Evolutionary conservation across 2,329 filamentous ascomycete genomes (phyloP).

Genomic region (Paecilomyces sp.): DNA sequence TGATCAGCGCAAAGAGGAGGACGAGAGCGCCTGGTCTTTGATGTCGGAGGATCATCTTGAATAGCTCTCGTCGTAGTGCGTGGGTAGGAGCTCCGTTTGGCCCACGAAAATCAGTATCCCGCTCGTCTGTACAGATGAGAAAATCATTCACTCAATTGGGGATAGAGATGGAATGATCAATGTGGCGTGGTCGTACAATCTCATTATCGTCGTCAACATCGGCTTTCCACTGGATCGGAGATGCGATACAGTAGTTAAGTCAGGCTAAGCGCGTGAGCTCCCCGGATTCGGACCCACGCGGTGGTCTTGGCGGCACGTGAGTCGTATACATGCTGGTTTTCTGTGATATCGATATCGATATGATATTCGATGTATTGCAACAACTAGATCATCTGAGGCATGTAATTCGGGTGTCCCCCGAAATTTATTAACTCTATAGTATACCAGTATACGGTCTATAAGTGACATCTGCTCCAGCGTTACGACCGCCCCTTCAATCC

Average conservation of each 20-base stretch:
- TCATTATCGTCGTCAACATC: background rate
- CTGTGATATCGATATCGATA: too few relatives aligned
- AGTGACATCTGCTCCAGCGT: background rate
- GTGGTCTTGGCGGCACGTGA: background rate
- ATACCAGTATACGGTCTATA: background rate
- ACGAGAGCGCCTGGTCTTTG: background rate
- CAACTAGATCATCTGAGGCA: too few relatives aligned
- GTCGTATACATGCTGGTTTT: too few relatives aligned
- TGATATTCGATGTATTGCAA: too few relatives aligned
- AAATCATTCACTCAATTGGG: background rate
- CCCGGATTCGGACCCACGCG: background rate
- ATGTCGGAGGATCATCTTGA: background rate
- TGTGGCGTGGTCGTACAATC: background rate
- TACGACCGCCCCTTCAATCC: conserved; percentile 33
- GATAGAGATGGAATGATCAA: background rate
- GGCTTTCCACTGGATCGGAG: background rate
- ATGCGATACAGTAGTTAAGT: background rate
- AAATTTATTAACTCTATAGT: background rate
- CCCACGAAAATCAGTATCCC: background rate
- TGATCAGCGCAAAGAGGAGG: background rate
- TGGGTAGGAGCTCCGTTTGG: background rate
- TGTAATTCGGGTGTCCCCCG: too few relatives aligned
- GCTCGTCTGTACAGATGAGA: background rate
- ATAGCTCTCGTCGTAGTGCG: background rate
- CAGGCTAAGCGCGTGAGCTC: background rate